Evolutionary conservation across 1,284 basidiomycete genomes (phyloP), one percentile per base, ranked within the genome.

Genomic region (Malassezia obtusa): DNA sequence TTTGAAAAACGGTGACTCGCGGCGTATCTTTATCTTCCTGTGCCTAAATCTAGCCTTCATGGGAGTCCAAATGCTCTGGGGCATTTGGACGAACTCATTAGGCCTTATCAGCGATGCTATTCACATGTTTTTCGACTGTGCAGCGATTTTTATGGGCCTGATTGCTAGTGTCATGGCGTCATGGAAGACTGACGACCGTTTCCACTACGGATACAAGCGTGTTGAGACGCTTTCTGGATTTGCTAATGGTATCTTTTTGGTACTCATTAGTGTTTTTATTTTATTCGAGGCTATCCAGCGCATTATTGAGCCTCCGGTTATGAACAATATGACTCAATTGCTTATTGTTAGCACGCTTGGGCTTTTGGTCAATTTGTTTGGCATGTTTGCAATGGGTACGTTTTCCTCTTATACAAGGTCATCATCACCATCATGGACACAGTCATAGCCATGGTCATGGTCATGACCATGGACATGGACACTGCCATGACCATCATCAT

Each of bases 61-160:
- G 94, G 80, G 87, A 30, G 71, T 77, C 2, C 77, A 77, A 57
- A 74, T 77, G 59, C 62, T 74, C 14, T 72, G 64, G 68, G 94
- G 94, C 6, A 84, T 98, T 22, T 92, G 90, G 85, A 99, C 94
- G 22, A 98, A 98, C 73, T 90, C 87, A 66, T 76, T 99, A 43
- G 94, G 94, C 1, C 77, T 99, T 30, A 98, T 99, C 55, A 94
- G 89, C 14, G 94, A 99, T 75, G 92, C 94, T 12, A 98, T 99
- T 46, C 94, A 99, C 73, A 98, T 98, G 94, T 88, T 91, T 22
- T 99, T 99, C 67, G 94, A 99, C 76, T 98, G 94, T 70, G 84
- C 95, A 78, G 92, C 92, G 1, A 89, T 98, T 52, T 92, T 83
- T 0, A 89, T 99, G 62, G 94, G 94, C 1, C 79, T 99, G 1